Conservation (phyloP, 441 rosid genomes). For the Codiaeum variegatum region DNA sequence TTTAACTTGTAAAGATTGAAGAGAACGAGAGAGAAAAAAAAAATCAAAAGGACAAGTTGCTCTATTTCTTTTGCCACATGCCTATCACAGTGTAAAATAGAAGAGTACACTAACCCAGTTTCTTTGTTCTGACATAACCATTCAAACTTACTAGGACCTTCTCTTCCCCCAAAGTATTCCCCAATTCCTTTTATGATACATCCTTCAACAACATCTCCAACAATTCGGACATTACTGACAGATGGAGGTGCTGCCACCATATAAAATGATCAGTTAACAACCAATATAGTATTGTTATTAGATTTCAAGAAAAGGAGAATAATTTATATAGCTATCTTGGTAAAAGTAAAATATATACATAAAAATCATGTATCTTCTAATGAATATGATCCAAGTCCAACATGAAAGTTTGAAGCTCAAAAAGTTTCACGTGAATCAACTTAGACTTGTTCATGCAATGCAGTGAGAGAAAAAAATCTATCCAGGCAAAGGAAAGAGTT, state of each 20-base stretch:
- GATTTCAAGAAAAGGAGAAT: conserved; percentile 5
- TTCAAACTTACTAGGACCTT: conserved; percentile 97
- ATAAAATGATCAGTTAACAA: conserved; percentile 26
- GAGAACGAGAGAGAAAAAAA: neutral
- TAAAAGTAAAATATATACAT: neutral
- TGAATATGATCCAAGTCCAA: neutral
- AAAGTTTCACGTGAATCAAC: neutral
- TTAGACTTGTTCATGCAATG: neutral
- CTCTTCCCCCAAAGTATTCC: conserved; percentile 95
- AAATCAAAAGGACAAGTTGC: neutral
- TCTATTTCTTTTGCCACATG: neutral
- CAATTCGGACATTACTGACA: conserved; percentile 63
- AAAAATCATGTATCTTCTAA: conserved; percentile 1
- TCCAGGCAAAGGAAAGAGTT: neutral
- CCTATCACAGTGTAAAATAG: neutral
- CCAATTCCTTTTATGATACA: conserved; percentile 73
- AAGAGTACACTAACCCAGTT: conserved; percentile 60
- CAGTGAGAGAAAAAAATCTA: neutral
- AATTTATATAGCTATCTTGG: neutral
- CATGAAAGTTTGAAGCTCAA: neutral
- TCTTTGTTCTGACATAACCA: conserved; percentile 82
- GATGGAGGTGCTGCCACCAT: conserved; percentile 88
- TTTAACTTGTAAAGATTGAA: conserved; percentile 1
- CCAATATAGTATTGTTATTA: neutral
- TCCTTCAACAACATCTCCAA: conserved; percentile 91